These are phyloP conservation scores for Ceratobasidium sp. DNA, from an alignment of 1,284 basidiomycete species.

Conservation along the genomic window DNA sequence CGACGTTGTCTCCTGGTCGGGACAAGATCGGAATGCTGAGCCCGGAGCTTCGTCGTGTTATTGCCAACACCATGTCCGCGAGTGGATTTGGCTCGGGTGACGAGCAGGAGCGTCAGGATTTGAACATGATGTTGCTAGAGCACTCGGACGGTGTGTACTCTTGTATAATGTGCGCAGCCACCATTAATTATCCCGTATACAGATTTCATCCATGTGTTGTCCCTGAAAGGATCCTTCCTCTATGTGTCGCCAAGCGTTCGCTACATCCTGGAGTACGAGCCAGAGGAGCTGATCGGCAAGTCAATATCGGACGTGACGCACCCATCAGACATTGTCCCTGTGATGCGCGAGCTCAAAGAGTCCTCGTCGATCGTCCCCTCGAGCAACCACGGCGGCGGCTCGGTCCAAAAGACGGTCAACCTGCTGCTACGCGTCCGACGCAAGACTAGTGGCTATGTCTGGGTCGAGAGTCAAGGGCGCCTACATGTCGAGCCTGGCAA, in stretches of 20 bases:
- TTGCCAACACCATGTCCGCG: conserved; percentile 48
- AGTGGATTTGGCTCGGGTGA: conserved; percentile 34
- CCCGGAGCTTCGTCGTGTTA: conserved; percentile 36
- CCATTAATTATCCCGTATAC: conserved; percentile 52
- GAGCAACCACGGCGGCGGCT: conserved; percentile 54
- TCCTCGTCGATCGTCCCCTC: conserved; percentile 53
- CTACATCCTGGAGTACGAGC: conserved; percentile 79
- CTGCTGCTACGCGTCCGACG: conserved; percentile 80
- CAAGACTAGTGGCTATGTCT: conserved; percentile 75
- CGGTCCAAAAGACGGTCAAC: conserved; percentile 65
- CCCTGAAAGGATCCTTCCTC: conserved; percentile 92
- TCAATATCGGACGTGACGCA: conserved; percentile 84
- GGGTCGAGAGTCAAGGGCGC: conserved; percentile 88
- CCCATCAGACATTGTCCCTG: conserved; percentile 87
- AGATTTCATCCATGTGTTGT: conserved; percentile 91
- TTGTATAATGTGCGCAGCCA: neutral
- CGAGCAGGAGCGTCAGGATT: conserved; percentile 59
- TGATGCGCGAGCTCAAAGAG: conserved; percentile 94
- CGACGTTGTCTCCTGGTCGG: conserved; percentile 42
- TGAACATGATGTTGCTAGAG: conserved; percentile 76
- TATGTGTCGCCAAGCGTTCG: conserved; percentile 89
- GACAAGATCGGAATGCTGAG: conserved; percentile 28
- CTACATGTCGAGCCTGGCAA: conserved; percentile 90
- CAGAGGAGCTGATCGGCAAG: conserved; percentile 84
- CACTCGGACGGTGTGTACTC: conserved; percentile 58